Evolutionary conservation across 495 filamentous ascomycete genomes (phyloP).

Genomic region (Hypoxylon lienhwacheense): DNA sequence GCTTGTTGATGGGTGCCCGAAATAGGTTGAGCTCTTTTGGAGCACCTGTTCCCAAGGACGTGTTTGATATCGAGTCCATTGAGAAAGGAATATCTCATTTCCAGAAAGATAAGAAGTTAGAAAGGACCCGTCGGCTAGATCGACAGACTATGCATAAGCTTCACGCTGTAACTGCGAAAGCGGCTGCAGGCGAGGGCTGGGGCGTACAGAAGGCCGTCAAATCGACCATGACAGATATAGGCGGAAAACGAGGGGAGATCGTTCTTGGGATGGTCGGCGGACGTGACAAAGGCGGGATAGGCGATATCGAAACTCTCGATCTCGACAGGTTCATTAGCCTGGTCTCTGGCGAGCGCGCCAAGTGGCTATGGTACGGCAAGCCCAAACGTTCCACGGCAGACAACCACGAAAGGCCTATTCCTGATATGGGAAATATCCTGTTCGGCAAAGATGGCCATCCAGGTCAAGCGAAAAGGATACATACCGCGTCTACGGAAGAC

Average conservation of each 20-base stretch:
- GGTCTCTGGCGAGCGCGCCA: constrained; percentile 74
- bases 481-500: constrained; percentile 52
- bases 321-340: constrained; percentile 80
- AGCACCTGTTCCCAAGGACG: constrained; percentile 86
- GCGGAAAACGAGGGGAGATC: constrained; percentile 93
- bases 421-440: constrained; percentile 58
- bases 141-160: constrained; percentile 78
- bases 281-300: constrained; percentile 83
- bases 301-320: constrained; percentile 87
- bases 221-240: constrained; percentile 89
- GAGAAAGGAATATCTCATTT: constrained; percentile 85
- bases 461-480: constrained; percentile 56
- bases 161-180: constrained; percentile 81
- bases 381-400: constrained; percentile 58
- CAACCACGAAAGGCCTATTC: constrained; percentile 53
- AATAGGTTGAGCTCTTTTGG: constrained; percentile 80
- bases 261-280: constrained; percentile 91
- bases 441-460: constrained; percentile 63
- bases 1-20: constrained; percentile 83
- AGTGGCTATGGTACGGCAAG: constrained; percentile 95
- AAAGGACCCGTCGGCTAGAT: constrained; percentile 75
- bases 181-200: constrained; percentile 72
- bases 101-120: constrained; percentile 84
- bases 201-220: constrained; percentile 88
- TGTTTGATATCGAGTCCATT: constrained; percentile 78